Conservation (phyloP, 164 flowering plant genomes). For the Annona squamosa region DNA sequence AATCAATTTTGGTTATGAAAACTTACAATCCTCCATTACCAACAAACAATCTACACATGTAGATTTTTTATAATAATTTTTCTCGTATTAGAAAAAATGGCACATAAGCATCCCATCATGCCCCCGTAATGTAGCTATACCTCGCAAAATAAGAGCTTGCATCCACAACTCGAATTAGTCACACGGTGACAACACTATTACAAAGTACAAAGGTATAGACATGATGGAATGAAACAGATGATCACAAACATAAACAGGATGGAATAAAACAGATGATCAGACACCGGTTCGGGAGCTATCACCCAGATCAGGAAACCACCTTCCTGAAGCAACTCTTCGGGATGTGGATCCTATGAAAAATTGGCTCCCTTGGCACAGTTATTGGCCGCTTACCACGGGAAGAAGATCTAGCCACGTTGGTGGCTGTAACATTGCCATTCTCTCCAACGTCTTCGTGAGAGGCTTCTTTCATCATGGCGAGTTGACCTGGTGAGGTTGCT, state of each 20-base stretch:
- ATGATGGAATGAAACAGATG: not conserved
- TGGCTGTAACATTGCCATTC: constrained; percentile 7
- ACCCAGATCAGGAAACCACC: not conserved
- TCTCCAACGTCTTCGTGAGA: constrained; percentile 5
- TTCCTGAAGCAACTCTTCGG: constrained; percentile 54
- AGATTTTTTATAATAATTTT: not conserved
- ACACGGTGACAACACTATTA: no score
- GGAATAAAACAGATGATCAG: not conserved
- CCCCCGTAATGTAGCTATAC: not conserved
- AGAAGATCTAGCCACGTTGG: constrained; percentile 16
- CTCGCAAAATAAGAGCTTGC: no score
- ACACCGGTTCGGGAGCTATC: not conserved
- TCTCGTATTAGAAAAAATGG: not conserved
- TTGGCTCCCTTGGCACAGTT: constrained; percentile 57
- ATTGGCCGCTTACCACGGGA: constrained; percentile 33
- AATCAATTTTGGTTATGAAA: not conserved
- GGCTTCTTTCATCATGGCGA: constrained; percentile 31
- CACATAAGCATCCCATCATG: not conserved
- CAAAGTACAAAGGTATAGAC: no score
- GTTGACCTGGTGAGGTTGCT: constrained; percentile 11
- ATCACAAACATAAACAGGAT: constrained; percentile 18
- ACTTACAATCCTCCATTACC: not conserved
- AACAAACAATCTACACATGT: not conserved
- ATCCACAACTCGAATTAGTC: no score
- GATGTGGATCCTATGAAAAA: constrained; percentile 39